phyloP scores from a whole-genome alignment of 148 eudicot genomes.

The Polygonum maritimum region DNA sequence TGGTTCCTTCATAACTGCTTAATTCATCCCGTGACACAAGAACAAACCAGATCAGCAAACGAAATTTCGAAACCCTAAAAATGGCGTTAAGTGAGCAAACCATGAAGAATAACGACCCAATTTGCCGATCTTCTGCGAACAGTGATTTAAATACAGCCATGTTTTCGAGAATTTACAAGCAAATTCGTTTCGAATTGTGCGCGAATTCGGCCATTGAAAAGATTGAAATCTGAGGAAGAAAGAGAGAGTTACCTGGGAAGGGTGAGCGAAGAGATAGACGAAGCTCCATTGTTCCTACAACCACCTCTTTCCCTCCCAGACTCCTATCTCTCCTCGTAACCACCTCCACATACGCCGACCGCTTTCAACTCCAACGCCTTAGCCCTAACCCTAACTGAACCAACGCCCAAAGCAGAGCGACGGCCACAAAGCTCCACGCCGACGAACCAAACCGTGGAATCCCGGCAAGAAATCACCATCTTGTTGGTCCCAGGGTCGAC shows the following conservation, averaged over 20 bases:
- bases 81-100: background rate
- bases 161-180: too few relatives aligned
- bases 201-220: too few relatives aligned
- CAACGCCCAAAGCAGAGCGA: slow-evolving; percentile 39
- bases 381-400: slow-evolving; percentile 30
- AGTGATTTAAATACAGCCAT: too few relatives aligned
- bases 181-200: too few relatives aligned
- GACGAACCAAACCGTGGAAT: slow-evolving; percentile 43
- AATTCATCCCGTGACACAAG: background rate
- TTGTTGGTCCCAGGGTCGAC: slow-evolving; percentile 31
- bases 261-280: too few relatives aligned
- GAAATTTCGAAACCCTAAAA: slow-evolving; percentile 1
- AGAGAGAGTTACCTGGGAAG: too few relatives aligned
- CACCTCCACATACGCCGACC: slow-evolving; percentile 45
- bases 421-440: slow-evolving; percentile 35
- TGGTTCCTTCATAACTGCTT: background rate
- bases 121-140: background rate
- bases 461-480: slow-evolving; percentile 40
- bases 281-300: slow-evolving; percentile 36
- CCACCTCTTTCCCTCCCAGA: slow-evolving; percentile 77
- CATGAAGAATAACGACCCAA: background rate
- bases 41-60: background rate
- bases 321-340: slow-evolving; percentile 77
- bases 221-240: too few relatives aligned
- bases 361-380: slow-evolving; percentile 24